phyloP scores from a whole-genome alignment of 2,329 filamentous ascomycete species.

The Fusarium pseudonygamai region DNA sequence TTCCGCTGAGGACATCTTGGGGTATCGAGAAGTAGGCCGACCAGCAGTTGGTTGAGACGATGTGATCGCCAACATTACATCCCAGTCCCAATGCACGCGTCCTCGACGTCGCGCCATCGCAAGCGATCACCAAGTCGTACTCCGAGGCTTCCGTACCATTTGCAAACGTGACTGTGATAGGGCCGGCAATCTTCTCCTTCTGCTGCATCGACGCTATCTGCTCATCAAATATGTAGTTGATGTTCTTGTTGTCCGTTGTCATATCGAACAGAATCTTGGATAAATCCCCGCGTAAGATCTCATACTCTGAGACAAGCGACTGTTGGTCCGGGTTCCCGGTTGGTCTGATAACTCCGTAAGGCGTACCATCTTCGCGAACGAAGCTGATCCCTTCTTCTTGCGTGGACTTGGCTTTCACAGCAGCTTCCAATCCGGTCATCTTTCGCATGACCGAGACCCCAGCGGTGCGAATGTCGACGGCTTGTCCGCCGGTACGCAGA shows the following conservation, averaged over 20 bases:
- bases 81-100: slow-evolving; percentile 9
- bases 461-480: slow-evolving; percentile 50
- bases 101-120: slow-evolving; percentile 11
- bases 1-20: slow-evolving; percentile 50
- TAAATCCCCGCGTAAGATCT: slow-evolving; percentile 14
- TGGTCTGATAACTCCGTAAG: slow-evolving; percentile 4
- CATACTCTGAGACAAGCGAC: slow-evolving; percentile 17
- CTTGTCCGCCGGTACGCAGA: slow-evolving; percentile 49
- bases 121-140: slow-evolving; percentile 11
- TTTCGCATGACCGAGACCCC: slow-evolving; percentile 51
- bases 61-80: not conserved
- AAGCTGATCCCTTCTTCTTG: slow-evolving; percentile 20
- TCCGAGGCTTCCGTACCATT: slow-evolving; percentile 7
- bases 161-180: slow-evolving; percentile 5
- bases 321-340: slow-evolving; percentile 15
- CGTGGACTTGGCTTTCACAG: not conserved
- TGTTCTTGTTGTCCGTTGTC: slow-evolving; percentile 5
- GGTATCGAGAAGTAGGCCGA: slow-evolving; percentile 54
- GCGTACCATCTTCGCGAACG: not conserved
- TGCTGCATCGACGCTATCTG: slow-evolving; percentile 11
- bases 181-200: not conserved
- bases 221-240: slow-evolving; percentile 14
- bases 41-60: slow-evolving; percentile 47
- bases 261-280: slow-evolving; percentile 10
- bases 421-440: slow-evolving; percentile 49